Percentiles rank a stretch among this genome's conserved stretches.
Evolutionary conservation across 139 green algal species (phyloP).

Genomic region (Micractinium sp.): DNA sequence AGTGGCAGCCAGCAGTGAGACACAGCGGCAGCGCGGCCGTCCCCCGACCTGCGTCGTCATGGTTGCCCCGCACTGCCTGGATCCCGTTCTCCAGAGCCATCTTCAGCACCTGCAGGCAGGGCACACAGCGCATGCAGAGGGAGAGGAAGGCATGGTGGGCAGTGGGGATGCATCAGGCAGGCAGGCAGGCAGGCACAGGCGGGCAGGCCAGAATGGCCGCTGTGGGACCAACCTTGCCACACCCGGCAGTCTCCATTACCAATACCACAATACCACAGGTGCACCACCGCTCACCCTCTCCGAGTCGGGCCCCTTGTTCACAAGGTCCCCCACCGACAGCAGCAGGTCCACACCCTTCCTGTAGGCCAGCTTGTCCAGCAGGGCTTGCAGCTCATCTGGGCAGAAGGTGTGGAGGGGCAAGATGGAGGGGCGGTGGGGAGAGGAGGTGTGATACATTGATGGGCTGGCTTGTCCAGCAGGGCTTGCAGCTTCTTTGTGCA

Average conservation of each 20-base stretch:
- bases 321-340: slow-evolving; percentile 56
- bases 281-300: neutral
- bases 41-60: slow-evolving; percentile 47
- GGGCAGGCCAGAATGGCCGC: neutral
- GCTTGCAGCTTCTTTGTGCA: neutral
- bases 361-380: slow-evolving; percentile 44
- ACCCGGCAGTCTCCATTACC: neutral
- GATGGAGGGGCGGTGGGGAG: neutral
- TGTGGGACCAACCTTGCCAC: neutral
- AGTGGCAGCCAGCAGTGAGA: neutral
- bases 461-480: neutral
- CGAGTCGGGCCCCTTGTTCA: slow-evolving; percentile 56
- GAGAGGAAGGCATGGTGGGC: neutral
- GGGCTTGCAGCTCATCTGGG: slow-evolving; percentile 43
- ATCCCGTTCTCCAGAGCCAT: slow-evolving; percentile 8
- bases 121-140: neutral
- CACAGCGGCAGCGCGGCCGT: neutral
- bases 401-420: neutral
- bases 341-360: slow-evolving; percentile 37
- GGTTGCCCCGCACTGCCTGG: slow-evolving; percentile 53
- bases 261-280: neutral
- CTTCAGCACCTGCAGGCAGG: slow-evolving; percentile 34
- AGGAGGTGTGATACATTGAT: neutral
- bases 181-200: neutral
- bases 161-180: neutral